A percentile compares a stretch with the other conserved stretches of the same genome.
Evolutionary conservation across 1,139 yeast species (phyloP).

Genomic region (Taphrina confusa): DNA sequence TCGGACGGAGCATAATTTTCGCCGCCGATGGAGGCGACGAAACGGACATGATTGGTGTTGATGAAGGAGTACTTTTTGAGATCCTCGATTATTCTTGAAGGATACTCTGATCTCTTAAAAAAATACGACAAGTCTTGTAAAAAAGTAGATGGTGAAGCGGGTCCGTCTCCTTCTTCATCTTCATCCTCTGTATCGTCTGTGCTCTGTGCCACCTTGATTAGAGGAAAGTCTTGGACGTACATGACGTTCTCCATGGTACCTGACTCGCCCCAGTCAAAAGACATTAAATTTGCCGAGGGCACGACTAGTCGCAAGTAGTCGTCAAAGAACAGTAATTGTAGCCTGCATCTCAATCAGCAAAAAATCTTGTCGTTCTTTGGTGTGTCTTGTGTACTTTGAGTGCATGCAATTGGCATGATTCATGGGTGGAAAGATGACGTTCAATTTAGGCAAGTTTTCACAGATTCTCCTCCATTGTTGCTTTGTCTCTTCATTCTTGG

Average conservation of each 20-base stretch:
- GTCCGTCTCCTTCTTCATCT: neutral
- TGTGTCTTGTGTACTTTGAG: slow-evolving; percentile 37
- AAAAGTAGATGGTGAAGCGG: slow-evolving; percentile 30
- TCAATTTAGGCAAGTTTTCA: slow-evolving; percentile 6
- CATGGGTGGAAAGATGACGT: slow-evolving; percentile 35
- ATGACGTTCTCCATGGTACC: slow-evolving; percentile 40
- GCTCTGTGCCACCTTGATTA: neutral
- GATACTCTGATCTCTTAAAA: slow-evolving; percentile 38
- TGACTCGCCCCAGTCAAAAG: slow-evolving; percentile 43
- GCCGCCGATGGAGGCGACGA: slow-evolving; percentile 42
- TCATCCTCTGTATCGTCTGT: neutral
- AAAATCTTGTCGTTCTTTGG: neutral
- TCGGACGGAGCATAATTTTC: slow-evolving; percentile 17
- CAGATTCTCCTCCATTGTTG: neutral
- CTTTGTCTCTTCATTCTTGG: slow-evolving; percentile 37
- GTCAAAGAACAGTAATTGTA: slow-evolving; percentile 41
- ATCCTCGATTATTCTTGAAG: slow-evolving; percentile 35
- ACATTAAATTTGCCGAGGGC: slow-evolving; percentile 42
- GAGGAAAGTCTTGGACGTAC: slow-evolving; percentile 42
- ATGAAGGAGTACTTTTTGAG: slow-evolving; percentile 39
- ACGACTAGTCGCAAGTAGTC: slow-evolving; percentile 40
- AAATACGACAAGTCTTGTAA: slow-evolving; percentile 38
- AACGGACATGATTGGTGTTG: slow-evolving; percentile 37
- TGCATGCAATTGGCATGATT: slow-evolving; percentile 40
- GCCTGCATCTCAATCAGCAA: neutral